phyloP scores from a whole-genome alignment of 2,329 filamentous ascomycete species.

The Hypocrella siamensis region DNA sequence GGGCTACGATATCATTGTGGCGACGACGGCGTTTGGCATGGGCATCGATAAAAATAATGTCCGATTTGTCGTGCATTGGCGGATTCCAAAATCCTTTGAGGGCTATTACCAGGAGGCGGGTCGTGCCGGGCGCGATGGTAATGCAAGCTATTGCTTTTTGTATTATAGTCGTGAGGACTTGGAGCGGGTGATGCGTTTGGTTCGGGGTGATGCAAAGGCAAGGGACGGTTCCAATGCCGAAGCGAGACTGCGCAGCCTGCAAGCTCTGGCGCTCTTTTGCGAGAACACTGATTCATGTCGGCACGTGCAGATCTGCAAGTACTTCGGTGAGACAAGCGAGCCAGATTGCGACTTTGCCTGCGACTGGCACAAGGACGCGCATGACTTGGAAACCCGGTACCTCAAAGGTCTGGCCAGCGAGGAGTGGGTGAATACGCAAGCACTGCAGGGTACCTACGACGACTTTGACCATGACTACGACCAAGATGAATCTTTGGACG shows the following conservation, averaged over 20 bases:
- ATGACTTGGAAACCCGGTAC: conserved; percentile 41
- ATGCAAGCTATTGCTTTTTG: conserved; percentile 71
- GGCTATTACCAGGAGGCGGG: conserved; percentile 94
- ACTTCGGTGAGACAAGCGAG: conserved; percentile 53
- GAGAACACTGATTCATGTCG: conserved; percentile 60
- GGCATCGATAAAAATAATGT: conserved; percentile 94
- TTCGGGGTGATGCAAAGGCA: conserved; percentile 27
- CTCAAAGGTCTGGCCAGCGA: conserved; percentile 38
- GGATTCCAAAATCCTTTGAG: conserved; percentile 84
- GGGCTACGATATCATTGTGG: conserved; percentile 83
- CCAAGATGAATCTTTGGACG: neutral
- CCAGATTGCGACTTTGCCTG: conserved; percentile 59
- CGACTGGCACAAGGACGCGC: conserved; percentile 59
- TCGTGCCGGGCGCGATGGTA: conserved; percentile 77
- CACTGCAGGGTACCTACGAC: conserved; percentile 40
- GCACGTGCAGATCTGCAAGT: conserved; percentile 58
- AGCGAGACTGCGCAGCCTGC: conserved; percentile 45
- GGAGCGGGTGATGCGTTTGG: conserved; percentile 50
- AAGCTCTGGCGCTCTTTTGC: conserved; percentile 63
- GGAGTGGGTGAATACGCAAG: conserved; percentile 49
- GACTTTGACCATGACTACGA: conserved; percentile 26
- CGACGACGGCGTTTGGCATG: conserved; percentile 95
- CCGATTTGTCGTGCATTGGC: conserved; percentile 90
- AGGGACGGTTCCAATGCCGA: conserved; percentile 26
- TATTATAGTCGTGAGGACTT: conserved; percentile 85